Percentiles rank a stretch among this genome's conserved stretches.
phyloP scores from a whole-genome alignment of 75 land plant genomes.

The Adiantum capillusveneris region DNA sequence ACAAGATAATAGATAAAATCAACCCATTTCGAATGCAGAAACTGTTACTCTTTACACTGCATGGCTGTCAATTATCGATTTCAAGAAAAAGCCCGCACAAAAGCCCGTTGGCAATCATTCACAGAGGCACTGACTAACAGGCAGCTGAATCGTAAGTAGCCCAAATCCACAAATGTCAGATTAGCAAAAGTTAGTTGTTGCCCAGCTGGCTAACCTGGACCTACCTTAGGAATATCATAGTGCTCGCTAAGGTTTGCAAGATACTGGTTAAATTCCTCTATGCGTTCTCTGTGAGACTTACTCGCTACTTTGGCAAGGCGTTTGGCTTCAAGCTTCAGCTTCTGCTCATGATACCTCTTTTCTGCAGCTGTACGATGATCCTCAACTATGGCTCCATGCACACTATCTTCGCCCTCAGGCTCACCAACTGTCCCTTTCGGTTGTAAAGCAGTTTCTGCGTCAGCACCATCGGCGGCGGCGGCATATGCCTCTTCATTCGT shows the following conservation, averaged over 20 bases:
- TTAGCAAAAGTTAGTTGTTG: too few species aligned
- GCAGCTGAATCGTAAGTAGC: too few species aligned
- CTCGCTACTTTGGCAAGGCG: conserved; percentile 62
- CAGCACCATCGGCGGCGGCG: neutral
- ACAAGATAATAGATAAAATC: too few species aligned
- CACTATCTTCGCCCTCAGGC: conserved; percentile 34
- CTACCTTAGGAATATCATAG: conserved; percentile 96
- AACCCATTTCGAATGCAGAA: too few species aligned
- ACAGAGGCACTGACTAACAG: too few species aligned
- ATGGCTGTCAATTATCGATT: too few species aligned
- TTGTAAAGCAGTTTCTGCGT: neutral
- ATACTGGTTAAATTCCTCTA: conserved; percentile 89
- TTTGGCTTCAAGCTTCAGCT: conserved; percentile 40
- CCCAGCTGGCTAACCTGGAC: conserved; percentile 87
- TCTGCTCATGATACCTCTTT: conserved; percentile 75
- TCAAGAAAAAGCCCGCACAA: too few species aligned
- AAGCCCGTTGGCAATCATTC: too few species aligned
- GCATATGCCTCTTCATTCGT: neutral
- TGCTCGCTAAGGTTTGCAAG: conserved; percentile 94
- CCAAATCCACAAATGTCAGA: too few species aligned
- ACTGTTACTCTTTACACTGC: too few species aligned
- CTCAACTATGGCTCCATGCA: conserved; percentile 18
- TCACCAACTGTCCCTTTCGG: conserved; percentile 22
- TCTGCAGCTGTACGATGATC: conserved; percentile 87
- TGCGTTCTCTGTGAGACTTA: conserved; percentile 82